Conservation (phyloP, 108 stramenopile genomes). For the Pseudonitzschia pungens region DNA sequence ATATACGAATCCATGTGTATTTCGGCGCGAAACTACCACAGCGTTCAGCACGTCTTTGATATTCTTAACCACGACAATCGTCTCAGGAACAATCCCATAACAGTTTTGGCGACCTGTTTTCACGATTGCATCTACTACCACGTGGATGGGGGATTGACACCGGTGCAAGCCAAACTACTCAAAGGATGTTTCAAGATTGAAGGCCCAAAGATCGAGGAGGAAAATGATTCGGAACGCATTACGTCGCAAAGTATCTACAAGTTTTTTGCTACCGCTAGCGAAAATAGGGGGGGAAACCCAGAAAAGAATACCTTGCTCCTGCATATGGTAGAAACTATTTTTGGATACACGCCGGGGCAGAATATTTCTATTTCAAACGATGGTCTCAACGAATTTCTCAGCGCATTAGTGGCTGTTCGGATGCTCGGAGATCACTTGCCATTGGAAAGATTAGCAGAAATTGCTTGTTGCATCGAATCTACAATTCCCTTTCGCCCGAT, state of each 20-base stretch:
- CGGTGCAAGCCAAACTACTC: constrained; percentile 37
- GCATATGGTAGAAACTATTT: constrained; percentile 39
- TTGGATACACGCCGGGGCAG: constrained; percentile 45
- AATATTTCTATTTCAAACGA: constrained; percentile 26
- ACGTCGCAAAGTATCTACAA: background rate
- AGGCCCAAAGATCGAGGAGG: background rate
- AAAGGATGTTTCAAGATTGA: constrained; percentile 24
- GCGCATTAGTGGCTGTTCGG: constrained; percentile 47
- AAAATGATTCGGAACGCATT: background rate
- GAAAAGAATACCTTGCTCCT: background rate
- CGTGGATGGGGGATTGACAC: constrained; percentile 47
- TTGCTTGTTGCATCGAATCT: constrained; percentile 61
- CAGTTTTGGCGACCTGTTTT: constrained; percentile 49
- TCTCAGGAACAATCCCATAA: constrained; percentile 43
- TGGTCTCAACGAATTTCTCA: constrained; percentile 62
- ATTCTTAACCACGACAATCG: constrained; percentile 22
- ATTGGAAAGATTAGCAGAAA: constrained; percentile 32
- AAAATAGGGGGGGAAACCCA: background rate
- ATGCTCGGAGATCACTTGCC: constrained; percentile 25
- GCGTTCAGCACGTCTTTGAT: constrained; percentile 63
- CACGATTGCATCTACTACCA: constrained; percentile 62
- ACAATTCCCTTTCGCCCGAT: constrained; percentile 57
- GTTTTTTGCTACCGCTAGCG: constrained; percentile 5
- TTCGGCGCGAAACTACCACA: constrained; percentile 47
- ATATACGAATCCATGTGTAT: constrained; percentile 60